phyloP scores from a whole-genome alignment of 805 yeast genomes.

The Myxozyma sirexii region DNA sequence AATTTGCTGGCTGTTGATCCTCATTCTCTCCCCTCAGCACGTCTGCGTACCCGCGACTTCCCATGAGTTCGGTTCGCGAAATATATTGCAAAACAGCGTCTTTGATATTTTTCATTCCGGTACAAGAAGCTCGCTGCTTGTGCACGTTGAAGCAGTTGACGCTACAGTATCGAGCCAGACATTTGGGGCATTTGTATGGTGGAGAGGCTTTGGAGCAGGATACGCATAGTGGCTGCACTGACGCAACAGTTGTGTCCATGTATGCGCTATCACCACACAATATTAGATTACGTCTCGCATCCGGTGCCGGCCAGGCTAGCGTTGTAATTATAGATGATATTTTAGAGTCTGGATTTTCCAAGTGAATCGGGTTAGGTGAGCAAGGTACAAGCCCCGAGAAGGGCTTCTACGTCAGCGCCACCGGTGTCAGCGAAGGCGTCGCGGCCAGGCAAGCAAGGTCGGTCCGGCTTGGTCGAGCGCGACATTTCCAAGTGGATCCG shows the following conservation, averaged over 20 bases:
- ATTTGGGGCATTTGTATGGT: constrained; percentile 30
- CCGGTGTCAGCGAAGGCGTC: neutral
- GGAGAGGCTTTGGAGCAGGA: constrained; percentile 21
- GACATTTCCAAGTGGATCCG: neutral
- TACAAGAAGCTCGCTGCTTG: constrained; percentile 20
- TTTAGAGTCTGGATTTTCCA: neutral
- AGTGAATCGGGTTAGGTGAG: constrained; percentile 8
- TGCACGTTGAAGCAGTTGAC: constrained; percentile 29
- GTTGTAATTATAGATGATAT: neutral
- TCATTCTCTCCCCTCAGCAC: neutral
- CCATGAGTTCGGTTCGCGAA: constrained; percentile 24
- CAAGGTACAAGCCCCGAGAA: constrained; percentile 1
- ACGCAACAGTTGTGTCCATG: neutral
- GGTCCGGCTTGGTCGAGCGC: neutral
- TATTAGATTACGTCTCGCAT: neutral
- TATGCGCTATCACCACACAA: neutral
- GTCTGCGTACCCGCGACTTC: constrained; percentile 18
- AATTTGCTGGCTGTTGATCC: neutral
- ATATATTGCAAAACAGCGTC: constrained; percentile 27
- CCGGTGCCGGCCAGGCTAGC: neutral
- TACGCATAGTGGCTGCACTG: constrained; percentile 11
- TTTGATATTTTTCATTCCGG: constrained; percentile 28
- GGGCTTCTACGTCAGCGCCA: neutral
- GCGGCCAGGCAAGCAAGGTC: neutral
- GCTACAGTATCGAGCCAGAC: constrained; percentile 24